phyloP scores from a whole-genome alignment of 345 rosid species.

The Excoecaria cochinchinensis region DNA sequence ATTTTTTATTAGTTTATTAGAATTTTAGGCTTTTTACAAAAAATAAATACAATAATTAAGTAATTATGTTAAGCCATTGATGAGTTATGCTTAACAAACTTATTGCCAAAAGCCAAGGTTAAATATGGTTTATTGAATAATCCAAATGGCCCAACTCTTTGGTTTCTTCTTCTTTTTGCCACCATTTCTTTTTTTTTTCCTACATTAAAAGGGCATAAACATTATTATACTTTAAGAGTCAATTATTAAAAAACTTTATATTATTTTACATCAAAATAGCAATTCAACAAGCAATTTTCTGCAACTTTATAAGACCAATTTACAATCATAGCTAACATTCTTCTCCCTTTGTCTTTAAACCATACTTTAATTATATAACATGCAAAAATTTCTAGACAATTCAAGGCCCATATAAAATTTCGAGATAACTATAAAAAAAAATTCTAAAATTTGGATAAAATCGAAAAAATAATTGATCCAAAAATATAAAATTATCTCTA shows the following conservation, averaged over 20 bases:
- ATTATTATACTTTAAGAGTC: not conserved
- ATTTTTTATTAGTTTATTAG: too few relatives aligned
- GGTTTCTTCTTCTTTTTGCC: not conserved
- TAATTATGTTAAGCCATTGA: too few relatives aligned
- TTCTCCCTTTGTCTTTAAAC: not conserved
- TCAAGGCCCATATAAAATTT: too few relatives aligned
- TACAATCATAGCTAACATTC: constrained; percentile 1
- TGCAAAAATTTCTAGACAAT: not conserved
- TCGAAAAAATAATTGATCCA: too few relatives aligned
- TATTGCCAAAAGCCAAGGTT: not conserved
- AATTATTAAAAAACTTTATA: not conserved
- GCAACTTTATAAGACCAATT: constrained; percentile 12
- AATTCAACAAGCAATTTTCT: not conserved
- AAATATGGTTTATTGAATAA: not conserved
- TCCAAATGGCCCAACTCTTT: not conserved
- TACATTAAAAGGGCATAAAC: not conserved
- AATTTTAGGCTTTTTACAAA: too few relatives aligned
- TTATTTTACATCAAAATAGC: not conserved
- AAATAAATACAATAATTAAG: too few relatives aligned
- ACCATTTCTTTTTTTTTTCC: not conserved
- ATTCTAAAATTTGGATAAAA: too few relatives aligned
- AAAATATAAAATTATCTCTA: too few relatives aligned
- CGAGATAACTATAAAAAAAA: too few relatives aligned
- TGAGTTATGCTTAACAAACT: not conserved
- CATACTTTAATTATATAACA: constrained; percentile 6